phyloP scores from a whole-genome alignment of 1,284 basidiomycete species.

The Ganoderma multipileum region DNA sequence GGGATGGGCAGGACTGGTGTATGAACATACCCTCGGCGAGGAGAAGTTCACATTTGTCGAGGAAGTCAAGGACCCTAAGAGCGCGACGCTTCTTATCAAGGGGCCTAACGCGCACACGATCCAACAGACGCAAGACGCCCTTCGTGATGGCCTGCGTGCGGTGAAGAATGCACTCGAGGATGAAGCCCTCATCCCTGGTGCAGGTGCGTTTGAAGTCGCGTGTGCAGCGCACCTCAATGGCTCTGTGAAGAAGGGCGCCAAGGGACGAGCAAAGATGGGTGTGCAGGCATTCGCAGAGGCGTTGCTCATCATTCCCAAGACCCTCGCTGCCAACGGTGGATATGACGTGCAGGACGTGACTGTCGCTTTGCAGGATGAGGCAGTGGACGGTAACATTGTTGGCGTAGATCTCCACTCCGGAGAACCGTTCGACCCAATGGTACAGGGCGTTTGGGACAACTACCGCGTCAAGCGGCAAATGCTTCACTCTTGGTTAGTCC shows the following conservation, averaged over 20 bases:
- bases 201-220: slow-evolving; percentile 97
- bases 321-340: slow-evolving; percentile 94
- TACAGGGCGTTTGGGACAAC: slow-evolving; percentile 98
- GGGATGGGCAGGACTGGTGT: slow-evolving; percentile 97
- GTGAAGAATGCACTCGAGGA: slow-evolving; percentile 99
- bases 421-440: slow-evolving; percentile 95
- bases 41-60: slow-evolving; percentile 99
- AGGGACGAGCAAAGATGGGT: slow-evolving; percentile 97
- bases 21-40: slow-evolving; percentile 99
- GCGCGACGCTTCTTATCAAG: slow-evolving; percentile 96
- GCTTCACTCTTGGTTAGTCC: slow-evolving; percentile 87
- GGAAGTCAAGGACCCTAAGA: slow-evolving; percentile 96
- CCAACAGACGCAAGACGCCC: slow-evolving; percentile 95
- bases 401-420: slow-evolving; percentile 94
- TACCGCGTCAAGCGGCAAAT: slow-evolving; percentile 99
- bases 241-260: slow-evolving; percentile 85
- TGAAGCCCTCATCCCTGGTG: slow-evolving; percentile 88
- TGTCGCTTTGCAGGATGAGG: slow-evolving; percentile 91
- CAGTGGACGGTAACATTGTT: slow-evolving; percentile 89
- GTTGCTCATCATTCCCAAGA: slow-evolving; percentile 95
- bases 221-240: slow-evolving; percentile 86
- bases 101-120: slow-evolving; percentile 98
- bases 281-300: slow-evolving; percentile 98
- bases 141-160: slow-evolving; percentile 94
- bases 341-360: slow-evolving; percentile 98